Conservation (phyloP, 371 early-diverging fungal species). For the Capillidium rhysosporum region DNA sequence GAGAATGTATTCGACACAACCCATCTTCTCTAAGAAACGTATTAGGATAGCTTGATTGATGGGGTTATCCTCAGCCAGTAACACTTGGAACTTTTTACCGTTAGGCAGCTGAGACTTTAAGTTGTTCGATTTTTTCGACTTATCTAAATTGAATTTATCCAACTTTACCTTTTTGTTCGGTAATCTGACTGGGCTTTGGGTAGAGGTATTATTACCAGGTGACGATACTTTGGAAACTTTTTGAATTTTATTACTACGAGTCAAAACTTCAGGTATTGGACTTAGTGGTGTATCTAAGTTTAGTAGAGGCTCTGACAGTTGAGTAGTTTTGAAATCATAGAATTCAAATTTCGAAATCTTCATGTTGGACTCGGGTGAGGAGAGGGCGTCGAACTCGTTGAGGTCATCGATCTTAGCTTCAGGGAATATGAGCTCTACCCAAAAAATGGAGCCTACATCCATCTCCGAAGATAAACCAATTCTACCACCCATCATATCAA, state of each 20-base stretch:
- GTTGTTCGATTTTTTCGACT: too few relatives aligned
- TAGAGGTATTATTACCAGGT: too few relatives aligned
- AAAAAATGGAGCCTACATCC: neutral
- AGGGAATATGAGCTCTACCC: neutral
- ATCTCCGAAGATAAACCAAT: neutral
- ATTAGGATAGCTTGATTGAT: slow-evolving; percentile 5
- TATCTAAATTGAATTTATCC: neutral
- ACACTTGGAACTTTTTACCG: neutral
- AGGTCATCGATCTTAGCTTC: neutral
- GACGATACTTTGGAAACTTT: neutral
- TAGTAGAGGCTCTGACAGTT: neutral
- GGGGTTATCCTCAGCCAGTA: slow-evolving; percentile 4
- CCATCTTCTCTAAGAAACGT: neutral
- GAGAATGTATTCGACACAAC: neutral
- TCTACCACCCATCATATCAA: slow-evolving; percentile 28
- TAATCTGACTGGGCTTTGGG: neutral
- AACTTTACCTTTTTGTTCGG: too few relatives aligned
- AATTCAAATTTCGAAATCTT: neutral
- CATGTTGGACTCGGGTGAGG: neutral
- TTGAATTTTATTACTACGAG: too few relatives aligned
- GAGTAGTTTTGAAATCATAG: neutral
- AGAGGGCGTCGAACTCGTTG: neutral
- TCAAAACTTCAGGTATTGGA: neutral
- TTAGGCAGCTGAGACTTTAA: too few relatives aligned
- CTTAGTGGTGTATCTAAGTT: neutral